These are phyloP conservation scores for Sphaerulina populicola DNA, from an alignment of 2,329 filamentous ascomycete species.

Conservation along the genomic window DNA sequence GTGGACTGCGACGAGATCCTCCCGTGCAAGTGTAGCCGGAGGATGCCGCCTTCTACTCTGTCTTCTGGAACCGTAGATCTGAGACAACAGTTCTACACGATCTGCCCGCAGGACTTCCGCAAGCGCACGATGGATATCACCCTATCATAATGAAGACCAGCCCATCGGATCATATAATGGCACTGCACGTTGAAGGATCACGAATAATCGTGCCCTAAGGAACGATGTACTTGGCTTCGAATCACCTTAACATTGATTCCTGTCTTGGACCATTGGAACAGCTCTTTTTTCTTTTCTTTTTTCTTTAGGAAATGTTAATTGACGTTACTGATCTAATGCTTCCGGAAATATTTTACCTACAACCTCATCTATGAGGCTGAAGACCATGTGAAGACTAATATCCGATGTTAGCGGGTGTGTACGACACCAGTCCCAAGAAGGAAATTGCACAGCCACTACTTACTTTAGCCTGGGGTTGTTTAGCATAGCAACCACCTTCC, in stretches of 20 bases:
- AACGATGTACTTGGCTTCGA: too few species aligned
- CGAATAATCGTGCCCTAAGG: too few species aligned
- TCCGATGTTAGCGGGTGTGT: conserved; percentile 20
- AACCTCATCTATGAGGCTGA: conserved; percentile 44
- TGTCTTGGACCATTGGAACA: too few species aligned
- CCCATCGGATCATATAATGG: not conserved
- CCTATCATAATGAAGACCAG: not conserved
- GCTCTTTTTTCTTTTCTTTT: too few species aligned
- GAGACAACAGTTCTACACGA: not conserved
- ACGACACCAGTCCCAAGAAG: not conserved
- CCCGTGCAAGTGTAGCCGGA: not conserved
- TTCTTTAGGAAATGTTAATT: too few species aligned
- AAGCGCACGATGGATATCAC: not conserved
- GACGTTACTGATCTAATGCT: conserved; percentile 14
- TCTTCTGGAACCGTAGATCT: not conserved
- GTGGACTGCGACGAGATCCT: too few species aligned
- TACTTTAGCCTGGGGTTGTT: conserved; percentile 89
- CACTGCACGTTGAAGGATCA: too few species aligned
- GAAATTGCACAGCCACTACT: conserved; percentile 43
- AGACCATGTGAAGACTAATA: conserved; percentile 43
- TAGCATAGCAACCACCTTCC: conserved; percentile 79
- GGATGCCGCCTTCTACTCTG: not conserved
- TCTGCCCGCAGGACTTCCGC: not conserved
- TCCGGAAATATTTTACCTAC: conserved; percentile 40
- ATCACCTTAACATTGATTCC: too few species aligned